Percentiles rank a stretch among this genome's conserved stretches.
Conservation (phyloP, 805 yeast genomes). For the Maudiozyma bulderi region DNA sequence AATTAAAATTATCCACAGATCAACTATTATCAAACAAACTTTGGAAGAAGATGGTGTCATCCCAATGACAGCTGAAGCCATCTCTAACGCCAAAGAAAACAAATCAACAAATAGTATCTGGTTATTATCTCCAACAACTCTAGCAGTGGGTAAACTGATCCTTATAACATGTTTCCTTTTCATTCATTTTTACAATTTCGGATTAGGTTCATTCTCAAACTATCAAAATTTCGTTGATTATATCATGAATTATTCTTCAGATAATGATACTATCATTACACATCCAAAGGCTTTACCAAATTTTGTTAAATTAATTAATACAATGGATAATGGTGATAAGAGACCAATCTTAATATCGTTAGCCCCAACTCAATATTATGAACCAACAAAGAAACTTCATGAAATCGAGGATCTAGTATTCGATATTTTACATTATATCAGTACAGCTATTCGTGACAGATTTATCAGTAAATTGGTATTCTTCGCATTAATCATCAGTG, state of each 20-base stretch:
- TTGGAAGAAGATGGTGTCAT: slow-evolving; percentile 90
- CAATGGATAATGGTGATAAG: slow-evolving; percentile 21
- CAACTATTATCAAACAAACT: slow-evolving; percentile 64
- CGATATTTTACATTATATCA: slow-evolving; percentile 41
- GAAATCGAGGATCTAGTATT: slow-evolving; percentile 46
- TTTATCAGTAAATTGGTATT: slow-evolving; percentile 70
- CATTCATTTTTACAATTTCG: slow-evolving; percentile 58
- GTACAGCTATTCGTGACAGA: slow-evolving; percentile 68
- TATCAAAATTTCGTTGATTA: background rate
- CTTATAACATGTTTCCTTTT: slow-evolving; percentile 50
- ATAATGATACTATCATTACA: background rate
- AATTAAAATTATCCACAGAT: slow-evolving; percentile 74
- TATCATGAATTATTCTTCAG: slow-evolving; percentile 28
- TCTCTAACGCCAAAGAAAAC: slow-evolving; percentile 31
- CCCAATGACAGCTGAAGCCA: slow-evolving; percentile 61
- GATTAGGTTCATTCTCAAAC: slow-evolving; percentile 46
- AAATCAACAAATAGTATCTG: slow-evolving; percentile 11
- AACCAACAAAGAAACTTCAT: slow-evolving; percentile 46
- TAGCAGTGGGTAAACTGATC: slow-evolving; percentile 50
- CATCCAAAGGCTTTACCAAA: slow-evolving; percentile 25
- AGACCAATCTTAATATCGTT: slow-evolving; percentile 49
- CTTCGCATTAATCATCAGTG: slow-evolving; percentile 62
- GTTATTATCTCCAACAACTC: slow-evolving; percentile 31
- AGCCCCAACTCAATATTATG: slow-evolving; percentile 46
- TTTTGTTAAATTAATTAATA: slow-evolving; percentile 23